phyloP scores from a whole-genome alignment of 306 rosid genomes.

The Macrotyloma uniflorum region DNA sequence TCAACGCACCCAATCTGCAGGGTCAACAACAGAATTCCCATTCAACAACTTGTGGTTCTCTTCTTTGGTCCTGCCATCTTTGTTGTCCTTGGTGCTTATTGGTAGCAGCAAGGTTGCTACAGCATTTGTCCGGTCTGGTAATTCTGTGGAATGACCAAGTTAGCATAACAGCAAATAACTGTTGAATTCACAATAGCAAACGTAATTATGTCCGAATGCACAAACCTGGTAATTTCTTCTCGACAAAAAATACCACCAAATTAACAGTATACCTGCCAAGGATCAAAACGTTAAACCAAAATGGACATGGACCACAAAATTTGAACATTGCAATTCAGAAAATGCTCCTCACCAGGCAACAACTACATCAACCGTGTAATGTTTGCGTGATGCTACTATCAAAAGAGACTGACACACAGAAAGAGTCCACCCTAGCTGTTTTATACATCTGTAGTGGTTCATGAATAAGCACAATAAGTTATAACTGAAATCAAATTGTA shows the following conservation, averaged over 20 bases:
- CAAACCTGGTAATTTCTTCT: conserved; percentile 90
- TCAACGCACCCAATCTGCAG: conserved; percentile 78
- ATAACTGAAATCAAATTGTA: conserved; percentile 1
- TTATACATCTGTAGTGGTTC: conserved; percentile 62
- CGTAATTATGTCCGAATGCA: conserved; percentile 3
- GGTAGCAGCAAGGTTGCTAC: conserved; percentile 64
- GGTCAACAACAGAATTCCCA: conserved; percentile 72
- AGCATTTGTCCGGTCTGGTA: conserved; percentile 77
- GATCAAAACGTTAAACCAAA: conserved; percentile 26
- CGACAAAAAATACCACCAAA: conserved; percentile 86
- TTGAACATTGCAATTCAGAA: neutral
- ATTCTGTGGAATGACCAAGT: conserved; percentile 56
- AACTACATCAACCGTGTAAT: conserved; percentile 93
- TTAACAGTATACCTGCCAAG: conserved; percentile 92
- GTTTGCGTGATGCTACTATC: conserved; percentile 98
- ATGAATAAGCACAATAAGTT: conserved; percentile 23
- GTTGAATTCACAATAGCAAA: conserved; percentile 30
- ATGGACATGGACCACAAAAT: conserved; percentile 23
- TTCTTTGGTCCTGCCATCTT: conserved; percentile 74
- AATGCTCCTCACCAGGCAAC: conserved; percentile 82
- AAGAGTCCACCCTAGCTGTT: conserved; percentile 87
- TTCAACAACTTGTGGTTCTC: conserved; percentile 88
- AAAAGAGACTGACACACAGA: conserved; percentile 79
- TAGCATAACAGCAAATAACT: conserved; percentile 33
- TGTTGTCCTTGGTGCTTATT: conserved; percentile 77